These are phyloP conservation scores for Vitis hybrid DNA, from an alignment of 177 flowering plant genomes.

Conservation along the genomic window DNA sequence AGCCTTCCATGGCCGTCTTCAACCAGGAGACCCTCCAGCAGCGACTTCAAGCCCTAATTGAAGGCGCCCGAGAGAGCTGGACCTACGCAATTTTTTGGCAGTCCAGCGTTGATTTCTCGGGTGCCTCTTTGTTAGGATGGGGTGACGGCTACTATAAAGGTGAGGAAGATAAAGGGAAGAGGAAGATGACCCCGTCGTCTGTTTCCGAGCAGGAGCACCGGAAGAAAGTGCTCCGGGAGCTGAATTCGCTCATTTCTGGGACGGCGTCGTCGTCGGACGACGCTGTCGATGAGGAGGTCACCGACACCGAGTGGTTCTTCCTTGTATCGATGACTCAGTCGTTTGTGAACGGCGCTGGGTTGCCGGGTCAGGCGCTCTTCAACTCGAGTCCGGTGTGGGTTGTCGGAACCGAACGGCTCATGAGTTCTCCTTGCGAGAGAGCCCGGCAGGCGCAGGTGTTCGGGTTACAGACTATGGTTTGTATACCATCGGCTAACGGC, in stretches of 20 bases:
- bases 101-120: constrained; percentile 50
- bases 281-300: constrained; percentile 80
- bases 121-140: constrained; percentile 63
- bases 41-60: constrained; percentile 76
- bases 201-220: constrained; percentile 74
- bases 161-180: constrained; percentile 44
- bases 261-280: constrained; percentile 35
- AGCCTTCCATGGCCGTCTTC: constrained; percentile 19
- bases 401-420: constrained; percentile 54
- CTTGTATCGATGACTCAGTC: constrained; percentile 88
- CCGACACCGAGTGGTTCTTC: constrained; percentile 97
- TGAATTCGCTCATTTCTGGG: constrained; percentile 78
- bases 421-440: constrained; percentile 54
- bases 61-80: constrained; percentile 74
- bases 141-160: constrained; percentile 96
- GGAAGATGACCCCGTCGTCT: constrained; percentile 26
- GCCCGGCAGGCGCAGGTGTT: constrained; percentile 65
- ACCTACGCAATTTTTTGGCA: constrained; percentile 98
- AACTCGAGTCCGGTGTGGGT: constrained; percentile 58
- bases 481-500: constrained; percentile 67
- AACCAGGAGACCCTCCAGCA: constrained; percentile 81
- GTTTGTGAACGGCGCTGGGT: constrained; percentile 57
- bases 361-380: constrained; percentile 76
- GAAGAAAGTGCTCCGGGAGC: constrained; percentile 72
- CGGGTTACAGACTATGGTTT: constrained; percentile 83